A percentile compares a stretch with the other conserved stretches of the same genome.
Conservation (phyloP, 2,329 filamentous ascomycete species). For the Elsinoe ampelina region DNA sequence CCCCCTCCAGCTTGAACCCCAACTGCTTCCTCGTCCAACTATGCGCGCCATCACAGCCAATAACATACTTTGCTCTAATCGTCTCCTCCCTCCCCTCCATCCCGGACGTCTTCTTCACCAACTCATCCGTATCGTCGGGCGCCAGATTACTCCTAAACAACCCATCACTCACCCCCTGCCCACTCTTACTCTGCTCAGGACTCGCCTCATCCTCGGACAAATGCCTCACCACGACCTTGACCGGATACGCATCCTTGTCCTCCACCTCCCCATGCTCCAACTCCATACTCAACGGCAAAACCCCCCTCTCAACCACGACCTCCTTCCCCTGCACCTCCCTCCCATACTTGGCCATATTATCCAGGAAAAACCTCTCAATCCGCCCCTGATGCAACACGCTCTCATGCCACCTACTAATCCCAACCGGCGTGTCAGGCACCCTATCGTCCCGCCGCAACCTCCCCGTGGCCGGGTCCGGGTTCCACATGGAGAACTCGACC, state of each 20-base stretch:
- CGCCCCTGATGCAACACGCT: constrained; percentile 58
- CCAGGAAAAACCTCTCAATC: constrained; percentile 47
- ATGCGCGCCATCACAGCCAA: constrained; percentile 20
- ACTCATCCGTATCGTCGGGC: constrained; percentile 19
- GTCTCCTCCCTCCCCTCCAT: constrained; percentile 17
- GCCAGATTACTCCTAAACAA: constrained; percentile 48
- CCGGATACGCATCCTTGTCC: constrained; percentile 47
- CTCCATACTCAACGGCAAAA: constrained; percentile 47
- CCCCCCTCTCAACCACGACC: constrained; percentile 46
- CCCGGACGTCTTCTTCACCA: constrained; percentile 15
- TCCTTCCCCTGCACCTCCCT: constrained; percentile 31
- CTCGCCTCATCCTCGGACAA: constrained; percentile 50
- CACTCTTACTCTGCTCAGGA: constrained; percentile 35
- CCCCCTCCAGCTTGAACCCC: constrained; percentile 22
- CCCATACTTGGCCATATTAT: constrained; percentile 35
- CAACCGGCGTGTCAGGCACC: constrained; percentile 53
- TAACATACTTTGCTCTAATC: constrained; percentile 17
- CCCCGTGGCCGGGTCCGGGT: constrained; percentile 49
- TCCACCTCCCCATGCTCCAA: constrained; percentile 45
- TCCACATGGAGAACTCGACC: constrained; percentile 54
- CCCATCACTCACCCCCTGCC: constrained; percentile 37
- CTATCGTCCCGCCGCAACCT: constrained; percentile 49
- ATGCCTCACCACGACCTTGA: constrained; percentile 50
- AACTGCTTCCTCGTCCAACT: constrained; percentile 18
- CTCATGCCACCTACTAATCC: constrained; percentile 57